Base-by-base conservation (phyloP, 129 eudicot genomes). In the Saussurea involucrata region DNA sequence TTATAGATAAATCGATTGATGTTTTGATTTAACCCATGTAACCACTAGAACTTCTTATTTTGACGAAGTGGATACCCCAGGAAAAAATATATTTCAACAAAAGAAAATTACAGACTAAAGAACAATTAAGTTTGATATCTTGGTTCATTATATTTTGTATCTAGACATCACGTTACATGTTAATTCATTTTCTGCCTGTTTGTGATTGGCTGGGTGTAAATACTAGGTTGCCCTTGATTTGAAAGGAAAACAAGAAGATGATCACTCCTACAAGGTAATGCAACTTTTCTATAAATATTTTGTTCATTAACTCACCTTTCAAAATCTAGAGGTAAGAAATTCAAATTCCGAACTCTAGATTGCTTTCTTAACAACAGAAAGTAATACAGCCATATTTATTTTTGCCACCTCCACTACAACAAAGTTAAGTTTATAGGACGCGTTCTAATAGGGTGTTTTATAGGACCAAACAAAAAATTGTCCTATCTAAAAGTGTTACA, bases 241-340 rank as follows among this genome's bases (percentile, higher is more conserved):
- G 37, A 57, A 77, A 69, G 40, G 69, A 24, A 77, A 69, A 57
- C 40, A 33, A 21, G 69, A 69, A 68, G 69, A 77, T n/a, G 79
- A 27, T 63, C 29, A 58, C 63, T 68, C 42, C 61, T 77, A 77
- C 81, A 77, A 77, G 81, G 81, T 77, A 69, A 77, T n/a, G 71
- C 40, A 37, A 61, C 57, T 24, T 8, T 58, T 58, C 32, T 12
- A 57, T 57, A 60, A 11, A 58, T 21, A 34, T 4, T 46, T 71
- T 46, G 40, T 28, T 15, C 24, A 25, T 24, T 46, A 25, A 71
- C 64, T 71, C 40, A 25, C 20, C 4, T 46, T 21, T 53, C 9
- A 10, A 20, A 34, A 36, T 22, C 63, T 46, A 71, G 1, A 42
- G 15, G 36, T 8, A 28, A 9, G 7, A 46, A 27, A 34, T 33